phyloP scores from a whole-genome alignment of 768 basidiomycete genomes.

The Pleurotus djamor region DNA sequence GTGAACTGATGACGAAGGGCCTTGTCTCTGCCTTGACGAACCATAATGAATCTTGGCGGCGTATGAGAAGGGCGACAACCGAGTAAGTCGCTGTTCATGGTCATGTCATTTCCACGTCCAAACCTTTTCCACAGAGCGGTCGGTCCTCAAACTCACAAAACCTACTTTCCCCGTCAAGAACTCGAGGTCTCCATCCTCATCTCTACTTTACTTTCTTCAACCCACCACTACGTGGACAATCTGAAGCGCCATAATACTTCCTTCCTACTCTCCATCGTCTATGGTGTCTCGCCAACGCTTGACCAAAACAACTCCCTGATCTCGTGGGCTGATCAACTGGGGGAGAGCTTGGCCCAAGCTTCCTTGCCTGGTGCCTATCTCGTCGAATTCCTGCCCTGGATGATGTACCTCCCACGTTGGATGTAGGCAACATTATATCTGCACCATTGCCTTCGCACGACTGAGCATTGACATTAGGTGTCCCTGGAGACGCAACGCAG shows the following conservation, averaged over 20 bases:
- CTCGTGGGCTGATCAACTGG: constrained; percentile 16
- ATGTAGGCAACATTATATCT: background rate
- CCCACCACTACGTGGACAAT: background rate
- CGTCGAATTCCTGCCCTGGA: constrained; percentile 31
- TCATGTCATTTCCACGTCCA: background rate
- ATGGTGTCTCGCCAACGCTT: constrained; percentile 10
- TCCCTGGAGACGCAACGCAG: background rate
- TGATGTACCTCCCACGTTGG: constrained; percentile 16
- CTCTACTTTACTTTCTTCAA: background rate
- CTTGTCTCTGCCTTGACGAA: background rate
- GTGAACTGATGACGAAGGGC: background rate
- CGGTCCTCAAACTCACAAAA: background rate
- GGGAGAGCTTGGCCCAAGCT: constrained; percentile 18
- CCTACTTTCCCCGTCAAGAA: background rate
- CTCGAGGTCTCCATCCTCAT: constrained; percentile 4
- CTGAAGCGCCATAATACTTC: background rate
- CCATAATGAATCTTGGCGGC: background rate
- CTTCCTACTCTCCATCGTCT: constrained; percentile 12
- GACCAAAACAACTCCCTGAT: constrained; percentile 11
- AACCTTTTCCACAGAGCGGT: background rate
- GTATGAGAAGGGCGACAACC: background rate
- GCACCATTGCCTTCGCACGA: background rate
- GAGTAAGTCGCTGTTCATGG: background rate
- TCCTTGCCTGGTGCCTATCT: constrained; percentile 28
- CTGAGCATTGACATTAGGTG: background rate